These are phyloP conservation scores for Gossypium schwendimanii DNA, from an alignment of 441 rosid species.

Conservation along the genomic window DNA sequence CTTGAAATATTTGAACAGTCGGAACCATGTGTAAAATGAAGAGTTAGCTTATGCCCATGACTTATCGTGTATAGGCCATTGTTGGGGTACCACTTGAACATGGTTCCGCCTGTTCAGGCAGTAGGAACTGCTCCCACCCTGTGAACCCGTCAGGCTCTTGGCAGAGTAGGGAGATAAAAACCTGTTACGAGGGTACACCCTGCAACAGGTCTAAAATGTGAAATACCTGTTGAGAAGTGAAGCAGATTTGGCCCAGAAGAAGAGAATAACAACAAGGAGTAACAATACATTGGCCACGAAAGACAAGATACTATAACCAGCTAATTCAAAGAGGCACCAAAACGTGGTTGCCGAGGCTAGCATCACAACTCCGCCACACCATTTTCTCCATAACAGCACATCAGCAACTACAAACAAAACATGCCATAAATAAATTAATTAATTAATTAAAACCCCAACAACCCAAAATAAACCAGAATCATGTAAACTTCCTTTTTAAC, in stretches of 20 bases:
- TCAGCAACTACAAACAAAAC: constrained; percentile 46
- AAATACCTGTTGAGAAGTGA: constrained; percentile 72
- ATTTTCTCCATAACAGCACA: constrained; percentile 63
- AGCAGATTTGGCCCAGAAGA: constrained; percentile 96
- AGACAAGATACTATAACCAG: constrained; percentile 56
- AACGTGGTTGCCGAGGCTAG: constrained; percentile 44
- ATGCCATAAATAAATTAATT: not conserved
- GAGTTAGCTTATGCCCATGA: too few species aligned
- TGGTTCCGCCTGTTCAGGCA: too few species aligned
- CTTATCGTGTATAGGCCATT: too few species aligned
- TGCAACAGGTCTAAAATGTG: not conserved
- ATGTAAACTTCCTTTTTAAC: not conserved
- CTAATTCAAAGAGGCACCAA: constrained; percentile 72
- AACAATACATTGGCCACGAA: constrained; percentile 53
- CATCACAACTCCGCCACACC: constrained; percentile 35
- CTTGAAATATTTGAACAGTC: too few species aligned
- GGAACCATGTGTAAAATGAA: too few species aligned
- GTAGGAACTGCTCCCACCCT: too few species aligned
- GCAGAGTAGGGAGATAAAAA: too few species aligned
- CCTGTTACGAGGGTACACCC: too few species aligned
- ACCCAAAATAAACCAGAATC: constrained; percentile 4
- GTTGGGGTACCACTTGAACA: too few species aligned
- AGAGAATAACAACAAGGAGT: constrained; percentile 58
- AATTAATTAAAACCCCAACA: not conserved
- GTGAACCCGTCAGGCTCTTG: too few species aligned